A percentile compares a stretch with the other conserved stretches of the same genome.
Evolutionary conservation across 495 filamentous ascomycete genomes (phyloP).

Genomic region (Saxophila tyrrhenica): DNA sequence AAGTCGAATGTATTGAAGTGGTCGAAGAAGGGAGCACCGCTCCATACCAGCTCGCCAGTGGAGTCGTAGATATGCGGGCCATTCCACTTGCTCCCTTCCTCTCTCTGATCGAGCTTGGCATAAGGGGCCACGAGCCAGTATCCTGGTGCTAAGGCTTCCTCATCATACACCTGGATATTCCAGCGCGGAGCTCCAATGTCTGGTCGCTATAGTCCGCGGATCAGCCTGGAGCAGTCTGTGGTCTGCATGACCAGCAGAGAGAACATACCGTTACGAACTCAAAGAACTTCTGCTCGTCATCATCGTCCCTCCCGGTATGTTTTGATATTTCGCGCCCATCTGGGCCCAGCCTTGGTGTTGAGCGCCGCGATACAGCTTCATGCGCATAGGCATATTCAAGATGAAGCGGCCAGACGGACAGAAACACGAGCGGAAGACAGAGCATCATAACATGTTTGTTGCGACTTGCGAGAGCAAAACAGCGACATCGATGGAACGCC

Average conservation of each 20-base stretch:
- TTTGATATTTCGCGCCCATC: too few species aligned
- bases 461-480: too few species aligned
- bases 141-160: background rate
- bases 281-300: background rate
- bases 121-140: background rate
- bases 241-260: background rate
- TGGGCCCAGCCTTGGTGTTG: too few species aligned
- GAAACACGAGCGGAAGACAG: too few species aligned
- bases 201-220: background rate
- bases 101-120: background rate
- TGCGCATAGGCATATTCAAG: too few species aligned
- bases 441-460: too few species aligned
- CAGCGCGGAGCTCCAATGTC: background rate
- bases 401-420: too few species aligned
- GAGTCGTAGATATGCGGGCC: background rate
- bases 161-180: background rate
- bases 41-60: background rate
- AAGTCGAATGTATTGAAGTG: background rate
- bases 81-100: background rate
- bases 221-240: background rate
- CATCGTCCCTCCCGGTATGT: background rate
- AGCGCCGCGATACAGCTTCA: too few species aligned
- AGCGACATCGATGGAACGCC: too few species aligned
- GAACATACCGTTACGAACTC: background rate
- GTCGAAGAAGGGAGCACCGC: background rate